phyloP scores from a whole-genome alignment of 1,139 yeast genomes.

The Kodamaea arcana region DNA sequence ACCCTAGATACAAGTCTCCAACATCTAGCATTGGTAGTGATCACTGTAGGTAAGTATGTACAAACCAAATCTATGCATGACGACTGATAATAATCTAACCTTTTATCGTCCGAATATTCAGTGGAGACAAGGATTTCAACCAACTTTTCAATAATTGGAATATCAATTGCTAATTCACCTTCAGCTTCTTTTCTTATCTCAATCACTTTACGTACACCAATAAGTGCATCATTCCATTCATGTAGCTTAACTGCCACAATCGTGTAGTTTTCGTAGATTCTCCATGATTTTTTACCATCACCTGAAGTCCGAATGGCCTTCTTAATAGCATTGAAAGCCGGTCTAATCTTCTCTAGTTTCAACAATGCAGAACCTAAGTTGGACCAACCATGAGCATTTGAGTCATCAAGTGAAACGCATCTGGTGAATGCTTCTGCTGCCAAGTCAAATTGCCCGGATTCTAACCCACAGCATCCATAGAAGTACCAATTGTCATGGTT shows the following conservation, averaged over 20 bases:
- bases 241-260: slow-evolving; percentile 74
- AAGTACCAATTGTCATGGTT: slow-evolving; percentile 84
- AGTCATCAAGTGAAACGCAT: slow-evolving; percentile 82
- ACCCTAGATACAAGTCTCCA: slow-evolving; percentile 86
- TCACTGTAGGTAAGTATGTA: slow-evolving; percentile 59
- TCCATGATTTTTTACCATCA: slow-evolving; percentile 71
- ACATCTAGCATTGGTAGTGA: slow-evolving; percentile 65
- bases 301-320: slow-evolving; percentile 70
- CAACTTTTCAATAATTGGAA: slow-evolving; percentile 71
- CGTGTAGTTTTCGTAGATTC: slow-evolving; percentile 84
- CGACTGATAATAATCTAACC: slow-evolving; percentile 56
- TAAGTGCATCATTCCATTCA: slow-evolving; percentile 84
- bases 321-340: slow-evolving; percentile 79
- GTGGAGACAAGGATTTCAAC: slow-evolving; percentile 59
- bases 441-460: slow-evolving; percentile 62
- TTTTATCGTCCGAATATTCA: slow-evolving; percentile 38
- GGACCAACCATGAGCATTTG: slow-evolving; percentile 88
- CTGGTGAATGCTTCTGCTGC: slow-evolving; percentile 94
- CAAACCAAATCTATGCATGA: slow-evolving; percentile 70
- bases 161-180: slow-evolving; percentile 67
- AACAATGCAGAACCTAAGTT: slow-evolving; percentile 81
- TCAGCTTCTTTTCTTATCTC: slow-evolving; percentile 48
- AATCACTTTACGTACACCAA: slow-evolving; percentile 61
- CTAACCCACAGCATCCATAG: slow-evolving; percentile 89
- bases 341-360: slow-evolving; percentile 58